Evolutionary conservation across 371 early-diverging fungal genomes (phyloP).

Genomic region (Amoeboaphelidium protococcarum): DNA sequence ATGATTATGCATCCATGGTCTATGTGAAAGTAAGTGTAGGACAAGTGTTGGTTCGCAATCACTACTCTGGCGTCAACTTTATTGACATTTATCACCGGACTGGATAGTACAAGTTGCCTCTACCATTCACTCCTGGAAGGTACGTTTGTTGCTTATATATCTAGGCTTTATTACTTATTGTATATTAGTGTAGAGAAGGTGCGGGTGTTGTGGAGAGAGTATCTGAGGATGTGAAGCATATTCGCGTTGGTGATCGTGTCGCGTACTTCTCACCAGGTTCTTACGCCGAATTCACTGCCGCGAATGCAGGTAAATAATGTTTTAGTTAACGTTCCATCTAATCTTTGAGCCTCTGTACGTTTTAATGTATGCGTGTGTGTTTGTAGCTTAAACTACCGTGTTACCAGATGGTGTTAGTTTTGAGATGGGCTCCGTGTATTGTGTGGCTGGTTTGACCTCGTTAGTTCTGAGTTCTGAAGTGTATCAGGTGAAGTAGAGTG

Average conservation of each 20-base stretch:
- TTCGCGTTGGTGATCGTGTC: constrained; percentile 55
- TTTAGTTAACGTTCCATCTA: no score
- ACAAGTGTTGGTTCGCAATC: constrained; percentile 47
- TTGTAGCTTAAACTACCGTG: neutral
- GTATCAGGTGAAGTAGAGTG: constrained; percentile 42
- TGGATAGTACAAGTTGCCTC: constrained; percentile 41
- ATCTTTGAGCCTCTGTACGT: no score
- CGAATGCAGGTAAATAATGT: no score
- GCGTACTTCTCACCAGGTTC: constrained; percentile 31
- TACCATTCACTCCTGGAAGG: constrained; percentile 50
- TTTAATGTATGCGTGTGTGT: no score
- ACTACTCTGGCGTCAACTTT: constrained; percentile 55
- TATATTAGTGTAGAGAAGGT: constrained; percentile 51
- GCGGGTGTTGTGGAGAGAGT: constrained; percentile 52
- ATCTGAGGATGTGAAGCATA: constrained; percentile 26
- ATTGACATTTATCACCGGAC: constrained; percentile 79
- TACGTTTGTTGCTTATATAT: no score
- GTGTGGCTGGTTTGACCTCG: constrained; percentile 49
- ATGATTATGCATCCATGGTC: no score
- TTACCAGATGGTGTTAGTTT: neutral
- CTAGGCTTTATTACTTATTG: no score
- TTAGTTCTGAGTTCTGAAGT: constrained; percentile 39
- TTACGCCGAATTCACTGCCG: constrained; percentile 54
- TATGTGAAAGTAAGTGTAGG: no score
- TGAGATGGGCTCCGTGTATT: constrained; percentile 5